Evolutionary conservation across 2,329 filamentous ascomycete genomes (phyloP), one percentile per base, ranked within the genome.

Genomic region (Mariannaea elegans): DNA sequence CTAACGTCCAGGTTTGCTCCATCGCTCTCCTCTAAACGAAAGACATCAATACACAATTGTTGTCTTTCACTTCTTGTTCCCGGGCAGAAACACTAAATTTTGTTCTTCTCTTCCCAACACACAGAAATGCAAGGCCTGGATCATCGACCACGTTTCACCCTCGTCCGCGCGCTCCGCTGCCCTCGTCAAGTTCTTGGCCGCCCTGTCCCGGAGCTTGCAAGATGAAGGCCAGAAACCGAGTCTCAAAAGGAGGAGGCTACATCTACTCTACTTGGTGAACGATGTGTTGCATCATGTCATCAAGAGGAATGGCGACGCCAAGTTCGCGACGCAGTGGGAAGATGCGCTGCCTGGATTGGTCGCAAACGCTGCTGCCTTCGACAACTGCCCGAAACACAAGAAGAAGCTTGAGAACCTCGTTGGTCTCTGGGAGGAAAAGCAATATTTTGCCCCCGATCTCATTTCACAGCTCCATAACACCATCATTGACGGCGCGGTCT

Each of bases 71-170:
- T 61, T 38, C 14, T 38, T 53, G 63, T 61, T 62, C 62, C 46
- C 59, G 57, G 61, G 51, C 65, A 71, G 66, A 70, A 62, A 61
- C 65, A 68, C 69, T 71, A 71, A 70, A 70, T 59, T 68, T 67
- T 70, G 19, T 47, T 42, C 56, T 50, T 62, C 52, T 61, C 66
- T 61, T 66, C 63, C 62, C 64, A 59, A 75, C 67, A 68, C 59
- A 79, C 86, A 97, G 93, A 91, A 87, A 82, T 94, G 91, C 85
- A 97, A 94, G 85, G 83, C 86, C 78, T 97, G 92, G 92, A 89
- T 94, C 71, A 78, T 93, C 73, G 84, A 84, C 69, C 86, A 93
- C 79, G 81, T 94, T 73, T 82, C 86, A 69, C 83, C 84, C 58
- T 95, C 92, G 60, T 75, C 84, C 56, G 80, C 84, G 66, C 88